Percentiles rank a stretch among this genome's conserved stretches.
Evolutionary conservation across 2,329 filamentous ascomycete genomes (phyloP).

Genomic region (Cladophialophora psammophila): DNA sequence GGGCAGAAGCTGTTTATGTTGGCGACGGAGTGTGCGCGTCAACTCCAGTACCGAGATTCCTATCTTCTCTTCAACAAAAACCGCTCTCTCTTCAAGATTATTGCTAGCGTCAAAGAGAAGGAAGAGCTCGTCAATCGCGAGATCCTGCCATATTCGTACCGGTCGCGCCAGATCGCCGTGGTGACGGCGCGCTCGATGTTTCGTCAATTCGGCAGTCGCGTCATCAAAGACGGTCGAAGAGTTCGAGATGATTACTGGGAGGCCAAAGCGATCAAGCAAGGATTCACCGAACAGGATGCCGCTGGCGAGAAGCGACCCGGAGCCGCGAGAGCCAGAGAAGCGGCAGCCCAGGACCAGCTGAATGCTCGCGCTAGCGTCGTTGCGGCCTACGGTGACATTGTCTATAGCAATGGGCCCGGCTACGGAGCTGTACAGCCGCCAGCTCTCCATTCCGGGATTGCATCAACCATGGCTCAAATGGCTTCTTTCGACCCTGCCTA

Average conservation of each 20-base stretch:
- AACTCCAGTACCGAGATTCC: conserved; percentile 94
- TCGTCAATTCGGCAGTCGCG: conserved; percentile 92
- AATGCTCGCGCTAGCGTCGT: conserved; percentile 62
- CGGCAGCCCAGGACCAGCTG: conserved; percentile 67
- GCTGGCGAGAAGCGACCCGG: conserved; percentile 96
- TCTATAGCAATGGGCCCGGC: conserved; percentile 76
- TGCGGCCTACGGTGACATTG: conserved; percentile 78
- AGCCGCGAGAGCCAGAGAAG: conserved; percentile 85
- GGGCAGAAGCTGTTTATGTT: conserved; percentile 98
- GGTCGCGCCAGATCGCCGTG: conserved; percentile 97
- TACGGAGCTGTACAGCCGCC: conserved; percentile 73
- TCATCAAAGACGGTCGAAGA: conserved; percentile 86
- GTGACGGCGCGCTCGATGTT: conserved; percentile 99
- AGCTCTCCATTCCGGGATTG: conserved; percentile 75
- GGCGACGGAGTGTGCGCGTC: conserved; percentile 93
- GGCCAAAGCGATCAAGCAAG: conserved; percentile 93
- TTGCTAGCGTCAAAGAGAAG: conserved; percentile 93
- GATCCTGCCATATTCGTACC: conserved; percentile 94
- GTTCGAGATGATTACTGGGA: conserved; percentile 99
- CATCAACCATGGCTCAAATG: conserved; percentile 73
- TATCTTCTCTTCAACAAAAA: conserved; percentile 99
- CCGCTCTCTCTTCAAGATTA: conserved; percentile 94
- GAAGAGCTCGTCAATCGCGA: conserved; percentile 95
- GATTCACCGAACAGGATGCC: conserved; percentile 94
- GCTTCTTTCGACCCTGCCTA: conserved; percentile 86